Percentiles rank a stretch among this genome's conserved stretches.
These are phyloP conservation scores for Podaxis sp. DNA, from an alignment of 768 basidiomycete genomes.

Conservation along the genomic window DNA sequence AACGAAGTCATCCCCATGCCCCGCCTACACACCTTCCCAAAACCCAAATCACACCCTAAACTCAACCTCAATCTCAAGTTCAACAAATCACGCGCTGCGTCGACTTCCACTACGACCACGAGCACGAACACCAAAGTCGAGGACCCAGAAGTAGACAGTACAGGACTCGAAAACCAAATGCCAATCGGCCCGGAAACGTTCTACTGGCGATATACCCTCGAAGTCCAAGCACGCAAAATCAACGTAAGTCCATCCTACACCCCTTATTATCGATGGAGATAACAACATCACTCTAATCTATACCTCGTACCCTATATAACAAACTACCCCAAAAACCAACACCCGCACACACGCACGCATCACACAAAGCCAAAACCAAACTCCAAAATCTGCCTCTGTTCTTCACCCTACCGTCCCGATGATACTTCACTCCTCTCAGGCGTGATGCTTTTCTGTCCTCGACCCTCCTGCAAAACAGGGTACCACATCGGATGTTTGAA, in stretches of 20 bases:
- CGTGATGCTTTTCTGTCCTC: constrained; percentile 58
- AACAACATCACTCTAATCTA: not conserved
- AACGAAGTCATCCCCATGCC: constrained; percentile 32
- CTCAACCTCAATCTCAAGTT: not conserved
- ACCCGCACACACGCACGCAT: not conserved
- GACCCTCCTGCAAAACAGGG: constrained; percentile 41
- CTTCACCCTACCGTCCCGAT: constrained; percentile 44
- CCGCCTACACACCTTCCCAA: not conserved
- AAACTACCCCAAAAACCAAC: not conserved
- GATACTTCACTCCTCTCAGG: constrained; percentile 18
- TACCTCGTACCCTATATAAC: not conserved
- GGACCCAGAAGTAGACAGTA: constrained; percentile 1
- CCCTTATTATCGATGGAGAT: not conserved
- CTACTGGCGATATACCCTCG: constrained; percentile 46
- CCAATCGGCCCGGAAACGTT: constrained; percentile 41
- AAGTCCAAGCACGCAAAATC: constrained; percentile 30
- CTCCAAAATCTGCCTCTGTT: constrained; percentile 42
- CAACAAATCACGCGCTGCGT: not conserved
- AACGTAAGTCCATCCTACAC: constrained; percentile 26
- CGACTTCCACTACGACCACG: constrained; percentile 19
- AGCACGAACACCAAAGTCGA: constrained; percentile 30
- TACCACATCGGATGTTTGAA: constrained; percentile 51
- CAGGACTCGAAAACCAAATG: constrained; percentile 29
- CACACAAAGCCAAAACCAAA: constrained; percentile 40
- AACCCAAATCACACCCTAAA: not conserved